phyloP scores from a whole-genome alignment of 148 eudicot species.

The Rhododendron williamsianum region DNA sequence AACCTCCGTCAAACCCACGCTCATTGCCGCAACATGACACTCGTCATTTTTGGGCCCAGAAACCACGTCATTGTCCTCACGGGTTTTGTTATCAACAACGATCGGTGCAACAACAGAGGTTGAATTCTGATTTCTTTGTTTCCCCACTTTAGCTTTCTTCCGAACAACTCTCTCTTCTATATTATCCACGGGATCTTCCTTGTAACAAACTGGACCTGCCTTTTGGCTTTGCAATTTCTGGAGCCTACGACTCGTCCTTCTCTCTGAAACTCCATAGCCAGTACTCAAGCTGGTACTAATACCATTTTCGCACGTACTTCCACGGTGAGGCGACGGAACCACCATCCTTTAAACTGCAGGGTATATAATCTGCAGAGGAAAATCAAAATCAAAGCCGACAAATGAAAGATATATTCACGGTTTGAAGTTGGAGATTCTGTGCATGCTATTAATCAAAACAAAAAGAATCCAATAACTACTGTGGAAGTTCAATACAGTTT shows the following conservation, averaged over 20 bases:
- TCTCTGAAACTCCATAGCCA: not conserved
- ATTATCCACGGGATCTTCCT: conserved; percentile 10
- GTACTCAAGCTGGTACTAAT: not conserved
- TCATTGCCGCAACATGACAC: conserved; percentile 13
- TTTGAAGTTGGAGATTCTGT: not conserved
- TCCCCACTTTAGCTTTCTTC: conserved; percentile 7
- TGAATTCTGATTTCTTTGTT: not conserved
- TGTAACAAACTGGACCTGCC: conserved; percentile 6
- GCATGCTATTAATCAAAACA: not conserved
- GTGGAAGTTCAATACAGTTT: not conserved
- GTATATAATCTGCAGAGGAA: not conserved
- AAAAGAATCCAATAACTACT: not conserved
- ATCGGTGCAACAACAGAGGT: not conserved
- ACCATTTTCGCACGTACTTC: not conserved
- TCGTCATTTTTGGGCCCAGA: conserved; percentile 4
- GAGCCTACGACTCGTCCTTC: conserved; percentile 28
- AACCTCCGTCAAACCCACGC: conserved; percentile 24
- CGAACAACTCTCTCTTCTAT: not conserved
- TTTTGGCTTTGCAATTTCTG: conserved; percentile 18
- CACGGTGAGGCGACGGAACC: not conserved
- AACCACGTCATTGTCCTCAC: conserved; percentile 5
- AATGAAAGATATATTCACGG: not conserved
- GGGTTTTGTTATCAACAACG: not conserved
- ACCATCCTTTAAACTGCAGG: conserved; percentile 3
- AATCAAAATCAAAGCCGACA: not conserved